Conservation (phyloP, 192 early-diverging fungal genomes). For the Gryganskiella cystojenkinii region DNA sequence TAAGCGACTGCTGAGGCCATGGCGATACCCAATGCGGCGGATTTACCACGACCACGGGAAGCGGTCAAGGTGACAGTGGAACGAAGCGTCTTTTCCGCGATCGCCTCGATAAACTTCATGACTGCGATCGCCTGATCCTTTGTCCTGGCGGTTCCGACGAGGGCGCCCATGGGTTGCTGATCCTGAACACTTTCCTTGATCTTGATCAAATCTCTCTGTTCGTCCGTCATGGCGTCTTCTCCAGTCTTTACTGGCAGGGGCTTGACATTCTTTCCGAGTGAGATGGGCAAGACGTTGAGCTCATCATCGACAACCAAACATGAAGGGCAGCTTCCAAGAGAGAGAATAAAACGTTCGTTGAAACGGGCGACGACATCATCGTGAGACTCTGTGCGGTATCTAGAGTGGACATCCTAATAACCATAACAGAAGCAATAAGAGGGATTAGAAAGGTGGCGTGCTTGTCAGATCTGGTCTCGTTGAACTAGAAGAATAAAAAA, state of each 20-base stretch:
- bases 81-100: slow-evolving; percentile 93
- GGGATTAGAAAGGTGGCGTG: neutral
- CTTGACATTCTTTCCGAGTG: slow-evolving; percentile 93
- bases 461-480: neutral
- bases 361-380: slow-evolving; percentile 95
- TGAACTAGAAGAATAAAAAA: slow-evolving; percentile 7
- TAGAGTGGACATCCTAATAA: slow-evolving; percentile 89
- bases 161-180: slow-evolving; percentile 89
- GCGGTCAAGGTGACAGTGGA: slow-evolving; percentile 95
- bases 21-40: slow-evolving; percentile 93
- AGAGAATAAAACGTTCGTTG: slow-evolving; percentile 98
- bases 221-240: slow-evolving; percentile 58
- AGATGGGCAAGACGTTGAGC: slow-evolving; percentile 96
- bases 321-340: slow-evolving; percentile 85
- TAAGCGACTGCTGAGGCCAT: slow-evolving; percentile 97
- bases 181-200: slow-evolving; percentile 91
- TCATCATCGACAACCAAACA: slow-evolving; percentile 98
- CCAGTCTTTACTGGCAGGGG: slow-evolving; percentile 73
- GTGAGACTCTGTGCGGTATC: slow-evolving; percentile 95
- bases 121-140: slow-evolving; percentile 97
- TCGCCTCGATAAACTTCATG: slow-evolving; percentile 96
- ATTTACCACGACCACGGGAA: slow-evolving; percentile 97
- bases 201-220: slow-evolving; percentile 75
- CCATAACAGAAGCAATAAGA: neutral
- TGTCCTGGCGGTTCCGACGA: slow-evolving; percentile 84